Conservation (phyloP, 306 rosid genomes). For the Mucuna pruriens region DNA sequence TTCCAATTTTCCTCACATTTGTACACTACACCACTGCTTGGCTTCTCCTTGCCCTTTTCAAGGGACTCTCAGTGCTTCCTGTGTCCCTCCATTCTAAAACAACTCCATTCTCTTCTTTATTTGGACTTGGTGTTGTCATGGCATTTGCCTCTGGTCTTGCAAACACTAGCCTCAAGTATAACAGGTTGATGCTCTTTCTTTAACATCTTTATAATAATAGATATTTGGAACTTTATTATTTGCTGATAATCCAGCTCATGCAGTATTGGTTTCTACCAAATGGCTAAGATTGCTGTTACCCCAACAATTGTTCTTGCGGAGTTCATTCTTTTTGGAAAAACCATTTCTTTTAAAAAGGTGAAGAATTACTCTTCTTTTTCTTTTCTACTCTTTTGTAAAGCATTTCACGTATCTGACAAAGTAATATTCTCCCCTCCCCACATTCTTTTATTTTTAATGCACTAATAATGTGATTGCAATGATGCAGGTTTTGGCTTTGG, state of each 20-base stretch:
- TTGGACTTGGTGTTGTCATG: constrained; percentile 90
- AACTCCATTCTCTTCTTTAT: constrained; percentile 90
- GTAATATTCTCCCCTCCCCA: not conserved
- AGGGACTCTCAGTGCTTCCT: constrained; percentile 75
- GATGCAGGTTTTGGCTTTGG: constrained; percentile 78
- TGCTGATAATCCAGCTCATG: constrained; percentile 44
- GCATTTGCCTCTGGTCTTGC: constrained; percentile 98
- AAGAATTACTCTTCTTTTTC: not conserved
- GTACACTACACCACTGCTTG: constrained; percentile 82
- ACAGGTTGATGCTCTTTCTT: constrained; percentile 61
- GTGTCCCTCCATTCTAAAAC: constrained; percentile 85
- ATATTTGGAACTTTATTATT: not conserved
- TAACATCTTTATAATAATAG: not conserved
- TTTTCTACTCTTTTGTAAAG: constrained; percentile 5
- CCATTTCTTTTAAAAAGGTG: constrained; percentile 71
- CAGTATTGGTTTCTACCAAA: constrained; percentile 98
- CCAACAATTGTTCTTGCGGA: constrained; percentile 92
- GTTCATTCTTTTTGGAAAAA: constrained; percentile 73
- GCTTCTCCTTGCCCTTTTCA: constrained; percentile 86
- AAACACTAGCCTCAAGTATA: constrained; percentile 88
- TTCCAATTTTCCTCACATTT: constrained; percentile 84
- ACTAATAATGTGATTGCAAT: constrained; percentile 42
- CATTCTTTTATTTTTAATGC: not conserved
- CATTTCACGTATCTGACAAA: constrained; percentile 2
- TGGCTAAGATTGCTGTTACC: constrained; percentile 98